Evolutionary conservation across 2,329 filamentous ascomycete species (phyloP), one percentile per base, ranked within the genome.

Genomic region (Aureobasidium melanogenum): DNA sequence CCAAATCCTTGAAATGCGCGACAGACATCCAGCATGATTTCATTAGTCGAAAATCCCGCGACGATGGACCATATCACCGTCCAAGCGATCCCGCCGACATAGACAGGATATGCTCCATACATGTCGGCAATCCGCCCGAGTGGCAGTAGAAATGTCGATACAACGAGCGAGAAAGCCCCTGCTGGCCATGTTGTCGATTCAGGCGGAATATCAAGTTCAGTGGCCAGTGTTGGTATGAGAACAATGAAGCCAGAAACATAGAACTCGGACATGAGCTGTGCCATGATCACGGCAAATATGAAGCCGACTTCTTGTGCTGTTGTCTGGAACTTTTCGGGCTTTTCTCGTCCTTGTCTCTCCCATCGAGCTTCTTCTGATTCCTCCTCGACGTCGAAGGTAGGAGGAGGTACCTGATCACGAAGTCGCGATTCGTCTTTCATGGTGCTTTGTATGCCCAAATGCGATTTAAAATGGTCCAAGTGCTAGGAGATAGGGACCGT

Each of bases 201-300:
- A 47, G 85, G 80, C 0, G 88, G 83, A 43, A 94, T 91, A 41
- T 83, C 60, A 4, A 94, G 79, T 1, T 83, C 79, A 12, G 72
- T 69, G 12, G 84, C 77, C 3, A 94, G 72, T 0, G 83, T 83
- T 0, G 89, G 89, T 0, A 92, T 73, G 28, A 93, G 74, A 63
- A 85, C 76, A 62, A 80, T 84, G 68, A 92, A 94, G 34, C 90
- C 90, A 50, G 86, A 88, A 55, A 93, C 82, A 69, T 87, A 88
- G 73, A 87, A 92, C 74, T 92, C 88, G 79, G 67, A 68, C 26
- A 71, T 60, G 3, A 67, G 34, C 50, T 71, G 69, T 5, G 69
- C 69, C 64, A 71, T 70, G 39, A 67, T 65, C 14, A 73, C 65
- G 0, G 83, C 82, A 66, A 83, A 81, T 68, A 84, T 80, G 68